These are phyloP conservation scores for Plectranthus barbatus DNA, from an alignment of 257 asterid species.

Conservation along the genomic window DNA sequence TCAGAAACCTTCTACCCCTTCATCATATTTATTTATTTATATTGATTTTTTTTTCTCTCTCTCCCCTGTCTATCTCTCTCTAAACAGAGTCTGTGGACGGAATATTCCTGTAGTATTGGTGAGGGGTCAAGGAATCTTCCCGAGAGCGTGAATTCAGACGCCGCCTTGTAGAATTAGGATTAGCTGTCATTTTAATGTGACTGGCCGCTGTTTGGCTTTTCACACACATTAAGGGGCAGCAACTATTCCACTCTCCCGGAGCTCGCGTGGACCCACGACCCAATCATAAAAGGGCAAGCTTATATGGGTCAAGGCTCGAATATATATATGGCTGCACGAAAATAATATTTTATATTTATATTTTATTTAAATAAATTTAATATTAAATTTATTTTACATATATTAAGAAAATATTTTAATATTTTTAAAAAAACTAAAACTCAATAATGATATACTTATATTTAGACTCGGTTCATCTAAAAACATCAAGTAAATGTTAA, in stretches of 20 bases:
- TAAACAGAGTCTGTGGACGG: background rate
- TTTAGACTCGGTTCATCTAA: too few species aligned
- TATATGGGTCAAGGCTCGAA: too few species aligned
- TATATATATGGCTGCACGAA: too few species aligned
- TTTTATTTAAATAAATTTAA: too few species aligned
- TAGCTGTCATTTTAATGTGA: background rate
- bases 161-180: conserved; percentile 8
- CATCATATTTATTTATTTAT: background rate
- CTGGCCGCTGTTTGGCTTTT: conserved; percentile 11
- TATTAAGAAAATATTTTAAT: too few species aligned
- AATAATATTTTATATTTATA: too few species aligned
- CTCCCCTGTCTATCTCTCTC: background rate
- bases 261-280: conserved; percentile 7
- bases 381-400: too few species aligned
- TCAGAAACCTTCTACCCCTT: too few species aligned
- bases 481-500: too few species aligned
- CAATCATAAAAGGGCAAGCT: background rate
- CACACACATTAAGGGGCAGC: conserved; percentile 3
- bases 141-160: conserved; percentile 6
- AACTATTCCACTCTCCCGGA: background rate
- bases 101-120: too few species aligned
- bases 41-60: background rate
- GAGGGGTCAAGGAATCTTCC: background rate
- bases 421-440: too few species aligned
- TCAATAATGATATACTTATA: too few species aligned